Percentiles rank a stretch among this genome's conserved stretches.
Evolutionary conservation across 2,329 filamentous ascomycete species (phyloP).

Genomic region (Kalaharituber pfeilii): DNA sequence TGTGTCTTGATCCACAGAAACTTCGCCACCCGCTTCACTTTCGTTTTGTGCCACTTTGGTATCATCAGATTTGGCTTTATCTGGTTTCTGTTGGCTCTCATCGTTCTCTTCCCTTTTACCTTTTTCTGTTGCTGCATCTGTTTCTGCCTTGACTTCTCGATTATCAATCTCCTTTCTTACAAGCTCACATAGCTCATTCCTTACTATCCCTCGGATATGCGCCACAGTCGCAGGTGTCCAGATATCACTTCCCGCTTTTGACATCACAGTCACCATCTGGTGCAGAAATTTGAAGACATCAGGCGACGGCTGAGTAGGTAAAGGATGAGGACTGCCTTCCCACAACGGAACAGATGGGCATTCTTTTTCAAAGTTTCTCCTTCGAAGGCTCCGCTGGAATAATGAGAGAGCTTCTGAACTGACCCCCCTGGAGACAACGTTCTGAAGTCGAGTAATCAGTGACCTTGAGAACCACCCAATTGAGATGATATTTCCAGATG

Average conservation of each 20-base stretch:
- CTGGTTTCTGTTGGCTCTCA: no score
- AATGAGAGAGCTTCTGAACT: slow-evolving; percentile 32
- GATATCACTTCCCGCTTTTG: slow-evolving; percentile 52
- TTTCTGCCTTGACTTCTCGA: slow-evolving; percentile 11
- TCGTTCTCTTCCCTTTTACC: no score
- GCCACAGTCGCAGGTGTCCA: slow-evolving; percentile 57
- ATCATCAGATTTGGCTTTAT: no score
- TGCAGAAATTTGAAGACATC: slow-evolving; percentile 55
- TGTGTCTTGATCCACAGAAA: no score
- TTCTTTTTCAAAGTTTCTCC: slow-evolving; percentile 29
- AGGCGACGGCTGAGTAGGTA: slow-evolving; percentile 66
- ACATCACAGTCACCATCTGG: slow-evolving; percentile 49
- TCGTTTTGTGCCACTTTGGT: no score
- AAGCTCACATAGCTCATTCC: slow-evolving; percentile 32
- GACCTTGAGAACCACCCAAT: slow-evolving; percentile 41
- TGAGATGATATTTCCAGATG: slow-evolving; percentile 9
- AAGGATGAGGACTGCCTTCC: slow-evolving; percentile 48
- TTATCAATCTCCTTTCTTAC: slow-evolving; percentile 11
- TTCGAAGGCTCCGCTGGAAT: slow-evolving; percentile 31
- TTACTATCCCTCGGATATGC: slow-evolving; percentile 43
- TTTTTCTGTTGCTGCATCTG: not conserved
- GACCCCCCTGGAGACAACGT: slow-evolving; percentile 40
- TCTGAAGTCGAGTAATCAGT: slow-evolving; percentile 48
- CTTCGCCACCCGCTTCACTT: no score
- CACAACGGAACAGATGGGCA: slow-evolving; percentile 53